phyloP scores from a whole-genome alignment of 805 yeast species.

The Lachancea dasiensis region DNA sequence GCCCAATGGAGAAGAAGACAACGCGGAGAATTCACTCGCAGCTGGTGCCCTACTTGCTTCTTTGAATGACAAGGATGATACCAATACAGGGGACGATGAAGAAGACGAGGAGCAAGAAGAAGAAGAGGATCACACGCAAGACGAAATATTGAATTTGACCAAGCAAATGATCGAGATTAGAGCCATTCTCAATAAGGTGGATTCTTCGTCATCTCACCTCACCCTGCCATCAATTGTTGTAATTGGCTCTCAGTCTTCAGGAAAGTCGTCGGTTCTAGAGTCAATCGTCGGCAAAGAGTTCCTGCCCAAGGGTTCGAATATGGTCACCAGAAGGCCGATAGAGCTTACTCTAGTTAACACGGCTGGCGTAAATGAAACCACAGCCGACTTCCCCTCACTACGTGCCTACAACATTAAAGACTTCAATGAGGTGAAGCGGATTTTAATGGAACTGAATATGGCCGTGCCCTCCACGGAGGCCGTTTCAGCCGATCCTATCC shows the following conservation, averaged over 20 bases:
- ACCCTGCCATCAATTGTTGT: conserved; percentile 93
- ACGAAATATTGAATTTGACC: conserved; percentile 82
- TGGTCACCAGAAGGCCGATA: conserved; percentile 97
- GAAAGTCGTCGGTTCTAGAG: conserved; percentile 93
- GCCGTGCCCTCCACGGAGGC: conserved; percentile 86
- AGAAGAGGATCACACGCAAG: conserved; percentile 54
- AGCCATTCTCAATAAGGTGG: conserved; percentile 66
- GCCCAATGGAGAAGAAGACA: conserved; percentile 18
- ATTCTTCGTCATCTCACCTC: conserved; percentile 63
- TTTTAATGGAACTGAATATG: conserved; percentile 82
- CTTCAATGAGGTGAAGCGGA: conserved; percentile 80
- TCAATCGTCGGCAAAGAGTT: conserved; percentile 98
- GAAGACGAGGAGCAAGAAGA: conserved; percentile 50
- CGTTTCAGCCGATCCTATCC: conserved; percentile 90
- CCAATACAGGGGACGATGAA: conserved; percentile 42
- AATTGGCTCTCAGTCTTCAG: conserved; percentile 95
- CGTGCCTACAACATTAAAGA: conserved; percentile 78
- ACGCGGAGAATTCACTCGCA: conserved; percentile 46
- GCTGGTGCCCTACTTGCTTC: conserved; percentile 32
- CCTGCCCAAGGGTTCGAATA: conserved; percentile 92
- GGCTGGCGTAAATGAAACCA: conserved; percentile 71
- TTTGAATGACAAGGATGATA: conserved; percentile 31
- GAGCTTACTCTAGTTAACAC: conserved; percentile 89
- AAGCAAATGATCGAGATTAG: conserved; percentile 96
- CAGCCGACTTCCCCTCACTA: conserved; percentile 90